Evolutionary conservation across 2,329 filamentous ascomycete species (phyloP), one percentile per base, ranked within the genome.

Genomic region (Pseudogymnoascus sp.): DNA sequence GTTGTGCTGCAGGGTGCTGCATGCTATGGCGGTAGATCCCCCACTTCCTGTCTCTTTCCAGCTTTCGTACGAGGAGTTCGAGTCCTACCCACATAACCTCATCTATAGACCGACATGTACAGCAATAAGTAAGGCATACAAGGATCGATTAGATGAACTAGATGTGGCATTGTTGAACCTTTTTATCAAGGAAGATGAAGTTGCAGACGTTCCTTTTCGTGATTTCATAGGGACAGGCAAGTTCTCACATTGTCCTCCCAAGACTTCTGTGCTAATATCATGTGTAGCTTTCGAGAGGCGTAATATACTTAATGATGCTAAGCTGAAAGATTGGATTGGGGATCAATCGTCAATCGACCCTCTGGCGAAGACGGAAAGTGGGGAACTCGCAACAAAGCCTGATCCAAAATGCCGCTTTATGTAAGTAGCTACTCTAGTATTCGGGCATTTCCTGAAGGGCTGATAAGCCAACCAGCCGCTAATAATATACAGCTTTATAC

Each of bases 121-220:
- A 8, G 31, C 26, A 1, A 24, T 31, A 26, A 12, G 59, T 11
- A 26, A 65, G n/a, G 31, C 41, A 8, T 65, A 43, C 19, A 19
- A 37, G 40, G 16, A 2, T 10, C 31, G 35, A 43, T 22, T 65
- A 8, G 33, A 65, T 12, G 26, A 40, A n/a, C n/a, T n/a, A n/a
- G n/a, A n/a, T n/a, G n/a, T n/a, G 3, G 56, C 14, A 3, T 63
- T n/a, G 12, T 2, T 2, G 10, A 16, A 2, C 5, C 59, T 65
- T 11, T 65, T 65, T 16, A 43, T 56, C 71, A 37, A 73, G 68
- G n/a, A 76, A 72, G 31, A 75, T 64, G 50, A 72, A 69, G 28
- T 68, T 62, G 62, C 72, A 73, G 33, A 75, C 66, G 61, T 73
- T 72, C 62, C 70, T 70, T 56, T 75, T 70, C 12, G 67, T 66